Base-by-base conservation (phyloP, 2,329 filamentous ascomycete genomes). In the Paraconiothyrium sp. region DNA sequence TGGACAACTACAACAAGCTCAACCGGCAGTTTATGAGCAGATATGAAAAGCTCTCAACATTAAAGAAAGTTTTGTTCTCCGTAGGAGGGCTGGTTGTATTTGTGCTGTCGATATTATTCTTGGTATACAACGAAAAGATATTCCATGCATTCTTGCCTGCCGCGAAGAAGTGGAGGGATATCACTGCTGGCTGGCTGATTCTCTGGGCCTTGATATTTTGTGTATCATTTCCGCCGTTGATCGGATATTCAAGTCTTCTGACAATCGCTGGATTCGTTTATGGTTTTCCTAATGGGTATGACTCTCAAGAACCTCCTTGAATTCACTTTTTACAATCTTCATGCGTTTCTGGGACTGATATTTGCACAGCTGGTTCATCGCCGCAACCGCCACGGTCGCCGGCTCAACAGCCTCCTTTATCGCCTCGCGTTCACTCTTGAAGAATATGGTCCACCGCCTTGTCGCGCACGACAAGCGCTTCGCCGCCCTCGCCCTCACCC, bases 401-500 rank as follows among this genome's bases (percentile, higher is more conserved):
- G 95, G 95, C 43, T 93, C 90, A 22, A 89, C 92, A 1, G 88
- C 84, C 48, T 90, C 93, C 0, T 98, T 99, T 75, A 75, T 96
- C 61, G 88, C 92, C 49, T 93, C 91, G 56, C 86, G 95, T 65
- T 92, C 92, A 5, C 79, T 97, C 47, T 84, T 98, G 61, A 90
- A 90, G 67, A 83, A 82, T 48, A 94, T 94, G 76, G 94, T 98
- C 32, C 85, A 93, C 70, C 85, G 89, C 20, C 84, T 97, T 69
- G 90, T 97, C 54, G 92, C 92, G 59, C 85, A 86, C 67, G 94
- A 99, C 80, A 90, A 89, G 75, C 88, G 94, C 56, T 99, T 99
- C 77, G 88, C 95, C 10, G 95, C 95, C 4, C 85, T 99, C 30
- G 88, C 92, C 24, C 86, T 97, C 71, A 95, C 95, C 8, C 84